These are phyloP conservation scores for Cyclocybe aegerita DNA, from an alignment of 768 basidiomycete species.

Conservation along the genomic window DNA sequence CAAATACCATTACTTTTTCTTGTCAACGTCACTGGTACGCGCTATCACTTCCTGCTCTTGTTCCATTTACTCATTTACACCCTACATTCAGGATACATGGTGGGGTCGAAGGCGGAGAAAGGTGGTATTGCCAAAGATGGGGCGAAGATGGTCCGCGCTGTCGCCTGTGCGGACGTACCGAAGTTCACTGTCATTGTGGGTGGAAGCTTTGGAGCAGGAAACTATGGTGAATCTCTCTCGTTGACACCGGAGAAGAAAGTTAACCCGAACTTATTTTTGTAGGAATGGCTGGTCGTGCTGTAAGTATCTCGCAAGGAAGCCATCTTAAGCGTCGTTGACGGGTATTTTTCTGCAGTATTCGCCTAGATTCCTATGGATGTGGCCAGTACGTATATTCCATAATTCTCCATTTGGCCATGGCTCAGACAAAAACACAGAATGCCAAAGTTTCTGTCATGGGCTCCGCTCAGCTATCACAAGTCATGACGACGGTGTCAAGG, in stretches of 20 bases:
- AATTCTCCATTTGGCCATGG: background rate
- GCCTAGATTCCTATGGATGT: conserved; percentile 96
- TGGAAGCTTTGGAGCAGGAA: conserved; percentile 93
- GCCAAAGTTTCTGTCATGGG: conserved; percentile 97
- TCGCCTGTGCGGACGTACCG: conserved; percentile 91
- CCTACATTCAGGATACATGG: conserved; percentile 76
- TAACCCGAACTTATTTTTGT: conserved; percentile 2
- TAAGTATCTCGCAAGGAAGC: conserved; percentile 39
- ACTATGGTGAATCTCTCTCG: conserved; percentile 65
- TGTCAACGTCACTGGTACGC: conserved; percentile 86
- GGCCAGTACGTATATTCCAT: conserved; percentile 69
- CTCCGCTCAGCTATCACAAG: conserved; percentile 86
- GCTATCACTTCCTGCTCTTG: background rate
- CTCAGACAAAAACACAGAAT: conserved; percentile 47
- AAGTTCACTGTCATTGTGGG: conserved; percentile 93
- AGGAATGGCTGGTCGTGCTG: conserved; percentile 94
- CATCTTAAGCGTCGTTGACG: conserved; percentile 1
- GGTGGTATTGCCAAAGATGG: conserved; percentile 95
- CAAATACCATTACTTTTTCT: conserved; percentile 89
- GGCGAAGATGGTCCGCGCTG: conserved; percentile 96
- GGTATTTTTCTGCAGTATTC: conserved; percentile 60
- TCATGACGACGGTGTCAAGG: conserved; percentile 90
- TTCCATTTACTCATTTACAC: conserved; percentile 8
- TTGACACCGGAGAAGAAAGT: background rate
- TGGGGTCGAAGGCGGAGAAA: conserved; percentile 91